Conservation (phyloP, 371 early-diverging fungal species). For the Zopfochytrium polystomum region DNA sequence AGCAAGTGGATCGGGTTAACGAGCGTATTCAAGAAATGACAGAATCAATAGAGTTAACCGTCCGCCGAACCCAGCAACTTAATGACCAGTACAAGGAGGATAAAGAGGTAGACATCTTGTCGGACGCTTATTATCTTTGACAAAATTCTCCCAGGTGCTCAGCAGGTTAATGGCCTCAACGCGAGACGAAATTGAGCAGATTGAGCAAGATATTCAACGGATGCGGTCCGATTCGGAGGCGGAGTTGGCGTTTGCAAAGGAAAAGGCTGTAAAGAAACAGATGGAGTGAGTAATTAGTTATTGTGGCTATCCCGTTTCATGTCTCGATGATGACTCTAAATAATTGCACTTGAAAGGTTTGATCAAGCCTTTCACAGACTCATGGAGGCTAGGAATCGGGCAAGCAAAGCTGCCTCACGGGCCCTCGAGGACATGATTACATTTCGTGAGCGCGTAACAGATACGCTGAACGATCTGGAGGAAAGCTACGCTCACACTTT, state of each 20-base stretch:
- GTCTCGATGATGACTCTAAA: not conserved
- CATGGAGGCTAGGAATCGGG: constrained; percentile 28
- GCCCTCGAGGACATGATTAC: constrained; percentile 36
- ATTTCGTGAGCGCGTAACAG: constrained; percentile 38
- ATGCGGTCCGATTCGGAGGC: constrained; percentile 35
- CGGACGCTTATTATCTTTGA: not conserved
- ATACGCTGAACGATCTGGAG: too few relatives aligned
- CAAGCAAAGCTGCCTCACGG: constrained; percentile 30
- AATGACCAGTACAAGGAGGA: constrained; percentile 42
- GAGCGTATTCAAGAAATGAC: constrained; percentile 34
- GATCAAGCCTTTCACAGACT: constrained; percentile 32
- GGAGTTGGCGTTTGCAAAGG: constrained; percentile 31
- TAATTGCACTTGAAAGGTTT: constrained; percentile 25
- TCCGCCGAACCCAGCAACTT: constrained; percentile 31
- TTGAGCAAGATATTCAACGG: constrained; percentile 42
- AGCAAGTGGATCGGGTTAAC: constrained; percentile 38
- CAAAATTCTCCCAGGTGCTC: constrained; percentile 20
- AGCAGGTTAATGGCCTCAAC: constrained; percentile 20
- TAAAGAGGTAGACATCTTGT: constrained; percentile 37
- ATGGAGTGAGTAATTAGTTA: constrained; percentile 33
- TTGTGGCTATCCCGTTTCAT: not conserved
- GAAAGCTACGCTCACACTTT: too few relatives aligned
- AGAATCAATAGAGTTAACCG: constrained; percentile 37
- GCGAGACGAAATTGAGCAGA: constrained; percentile 38
- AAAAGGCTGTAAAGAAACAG: constrained; percentile 32